These are phyloP conservation scores for Xylaria flabelliformis DNA, from an alignment of 495 filamentous ascomycete species.

Conservation along the genomic window DNA sequence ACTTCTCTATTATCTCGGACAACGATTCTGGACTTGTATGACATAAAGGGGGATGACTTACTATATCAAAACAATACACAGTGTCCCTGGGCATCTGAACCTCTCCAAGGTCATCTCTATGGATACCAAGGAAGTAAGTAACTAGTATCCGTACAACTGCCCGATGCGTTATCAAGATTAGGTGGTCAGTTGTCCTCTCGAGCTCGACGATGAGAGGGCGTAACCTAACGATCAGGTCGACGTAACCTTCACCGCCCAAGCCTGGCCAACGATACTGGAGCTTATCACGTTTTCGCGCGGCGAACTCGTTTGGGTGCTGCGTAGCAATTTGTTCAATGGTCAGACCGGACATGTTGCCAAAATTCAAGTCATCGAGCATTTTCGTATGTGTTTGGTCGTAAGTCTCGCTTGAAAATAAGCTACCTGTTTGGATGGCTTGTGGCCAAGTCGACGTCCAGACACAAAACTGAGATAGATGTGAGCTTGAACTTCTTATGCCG, in stretches of 20 bases:
- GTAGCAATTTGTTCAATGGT: slow-evolving; percentile 76
- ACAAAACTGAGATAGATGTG: slow-evolving; percentile 64
- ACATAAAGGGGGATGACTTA: neutral
- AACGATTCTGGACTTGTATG: too few species aligned
- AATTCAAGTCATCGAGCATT: slow-evolving; percentile 84
- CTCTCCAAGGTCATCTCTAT: slow-evolving; percentile 75
- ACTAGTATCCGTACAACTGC: slow-evolving; percentile 79
- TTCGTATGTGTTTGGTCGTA: slow-evolving; percentile 86
- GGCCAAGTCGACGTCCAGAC: slow-evolving; percentile 88
- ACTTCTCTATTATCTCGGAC: neutral
- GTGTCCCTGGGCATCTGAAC: slow-evolving; percentile 80
- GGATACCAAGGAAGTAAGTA: slow-evolving; percentile 79
- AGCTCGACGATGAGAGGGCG: slow-evolving; percentile 81
- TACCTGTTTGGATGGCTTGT: slow-evolving; percentile 71
- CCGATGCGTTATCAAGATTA: slow-evolving; percentile 76
- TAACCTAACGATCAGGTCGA: slow-evolving; percentile 82
- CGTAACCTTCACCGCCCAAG: slow-evolving; percentile 81
- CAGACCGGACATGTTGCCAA: slow-evolving; percentile 78
- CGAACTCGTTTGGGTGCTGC: slow-evolving; percentile 69
- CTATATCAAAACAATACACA: slow-evolving; percentile 72
- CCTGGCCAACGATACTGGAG: slow-evolving; percentile 81
- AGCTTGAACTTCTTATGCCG: neutral
- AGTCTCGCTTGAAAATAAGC: slow-evolving; percentile 74
- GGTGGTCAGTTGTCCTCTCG: slow-evolving; percentile 82
- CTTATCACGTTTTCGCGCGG: slow-evolving; percentile 69